Evolutionary conservation across 805 yeast genomes (phyloP), one percentile per base, ranked within the genome.

Genomic region (Metschnikowia shivogae): DNA sequence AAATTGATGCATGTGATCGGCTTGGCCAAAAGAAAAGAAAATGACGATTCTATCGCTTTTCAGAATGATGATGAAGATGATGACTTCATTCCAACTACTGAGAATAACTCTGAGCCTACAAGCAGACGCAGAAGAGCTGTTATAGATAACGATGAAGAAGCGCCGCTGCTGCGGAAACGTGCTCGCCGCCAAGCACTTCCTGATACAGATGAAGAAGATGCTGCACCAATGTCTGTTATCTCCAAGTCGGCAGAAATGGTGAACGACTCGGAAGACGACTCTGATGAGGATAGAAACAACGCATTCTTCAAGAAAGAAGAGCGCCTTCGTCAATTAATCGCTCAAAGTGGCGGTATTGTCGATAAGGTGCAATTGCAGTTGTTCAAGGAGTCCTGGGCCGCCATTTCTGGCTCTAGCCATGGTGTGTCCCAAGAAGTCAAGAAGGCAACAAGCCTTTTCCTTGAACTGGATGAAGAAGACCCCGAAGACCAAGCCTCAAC

Each of bases 181-280:
- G 34, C 30, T 28, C 45, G 50, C 19, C 33, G 42, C 10, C 40
- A 34, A 6, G 39, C 41, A 22, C 34, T 19, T 14, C 39, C 27
- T 5, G 43, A 31, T 28, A 31, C 42, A 26, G 44, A 44, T 26
- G 42, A 34, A 9, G 40, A 37, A 12, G 32, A 14, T n/a, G 40
- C 27, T 11, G 40, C 38, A 30, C 36, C 39, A n/a, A 10, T n/a
- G 29, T 26, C 28, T 7, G 19, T 34, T 8, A 30, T 46, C n/a
- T 14, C 20, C n/a, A 42, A 42, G 22, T 82, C 89, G 1, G 64
- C 82, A 4, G 81, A 76, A 44, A 76, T 63, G 51, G 75, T 84
- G 37, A 68, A 68, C 41, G 83, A 76, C 42, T 80, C 86, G 2
- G 89, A 82, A 57, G 86, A 82, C 54, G 82, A 75, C 9, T 70